A percentile compares a stretch with the other conserved stretches of the same genome.
phyloP scores from a whole-genome alignment of 257 asterid genomes.

The Solanum virginianum region DNA sequence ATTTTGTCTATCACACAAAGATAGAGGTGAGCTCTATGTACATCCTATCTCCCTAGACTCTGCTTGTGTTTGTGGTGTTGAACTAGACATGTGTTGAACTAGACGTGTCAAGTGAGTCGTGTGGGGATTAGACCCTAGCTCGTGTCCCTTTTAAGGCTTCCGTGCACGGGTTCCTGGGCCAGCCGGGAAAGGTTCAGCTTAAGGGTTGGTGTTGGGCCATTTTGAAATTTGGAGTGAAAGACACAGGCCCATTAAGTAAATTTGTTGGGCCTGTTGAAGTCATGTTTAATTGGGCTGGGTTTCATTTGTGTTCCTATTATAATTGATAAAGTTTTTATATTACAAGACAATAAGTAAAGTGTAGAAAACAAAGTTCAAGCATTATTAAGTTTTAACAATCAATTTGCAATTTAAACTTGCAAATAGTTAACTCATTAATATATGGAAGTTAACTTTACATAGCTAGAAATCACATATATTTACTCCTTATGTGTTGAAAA shows the following conservation, averaged over 20 bases:
- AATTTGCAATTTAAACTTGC: not conserved
- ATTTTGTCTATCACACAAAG: not conserved
- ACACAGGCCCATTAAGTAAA: not conserved
- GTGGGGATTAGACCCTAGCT: not conserved
- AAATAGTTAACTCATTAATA: no score
- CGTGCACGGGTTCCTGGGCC: not conserved
- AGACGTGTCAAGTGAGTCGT: not conserved
- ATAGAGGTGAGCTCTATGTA: not conserved
- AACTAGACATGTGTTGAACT: not conserved
- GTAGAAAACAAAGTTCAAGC: not conserved
- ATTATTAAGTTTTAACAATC: no score
- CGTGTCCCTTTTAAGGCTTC: not conserved
- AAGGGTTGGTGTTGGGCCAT: not conserved
- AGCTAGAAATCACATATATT: not conserved
- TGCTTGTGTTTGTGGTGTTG: not conserved
- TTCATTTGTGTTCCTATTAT: not conserved
- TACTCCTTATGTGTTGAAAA: not conserved
- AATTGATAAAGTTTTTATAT: no score
- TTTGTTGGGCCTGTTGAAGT: not conserved
- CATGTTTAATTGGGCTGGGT: not conserved
- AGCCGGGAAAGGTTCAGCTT: not conserved
- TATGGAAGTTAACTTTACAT: no score
- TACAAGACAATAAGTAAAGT: not conserved
- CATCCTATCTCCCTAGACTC: not conserved
- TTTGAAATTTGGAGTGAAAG: not conserved